These are phyloP conservation scores for Saccharomyces hybrid DNA, from an alignment of 1,139 yeast genomes.

Conservation along the genomic window DNA sequence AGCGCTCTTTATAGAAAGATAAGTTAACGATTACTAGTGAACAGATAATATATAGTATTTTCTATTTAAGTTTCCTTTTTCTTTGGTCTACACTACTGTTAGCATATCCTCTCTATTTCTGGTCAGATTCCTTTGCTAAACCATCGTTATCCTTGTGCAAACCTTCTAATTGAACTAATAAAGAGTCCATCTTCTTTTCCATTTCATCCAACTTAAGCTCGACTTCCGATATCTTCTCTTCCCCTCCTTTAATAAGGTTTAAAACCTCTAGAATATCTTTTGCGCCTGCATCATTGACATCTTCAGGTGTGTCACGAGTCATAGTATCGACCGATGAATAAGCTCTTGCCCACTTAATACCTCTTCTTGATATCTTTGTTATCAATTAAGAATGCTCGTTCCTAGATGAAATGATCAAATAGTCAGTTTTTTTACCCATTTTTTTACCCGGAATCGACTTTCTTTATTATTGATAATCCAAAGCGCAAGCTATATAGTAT, in stretches of 20 bases:
- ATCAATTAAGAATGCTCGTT: background rate
- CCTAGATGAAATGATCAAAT: background rate
- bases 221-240: conserved; percentile 45
- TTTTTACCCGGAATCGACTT: background rate
- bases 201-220: conserved; percentile 50
- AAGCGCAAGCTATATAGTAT: too few species aligned
- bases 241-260: conserved; percentile 48
- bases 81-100: background rate
- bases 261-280: conserved; percentile 16
- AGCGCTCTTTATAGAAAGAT: conserved; percentile 35
- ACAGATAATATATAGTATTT: background rate
- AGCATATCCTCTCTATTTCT: background rate
- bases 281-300: conserved; percentile 3
- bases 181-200: conserved; percentile 44
- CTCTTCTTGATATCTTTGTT: background rate
- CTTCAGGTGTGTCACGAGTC: background rate
- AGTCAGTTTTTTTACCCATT: background rate
- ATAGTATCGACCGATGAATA: background rate
- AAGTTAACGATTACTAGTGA: background rate
- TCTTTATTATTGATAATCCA: too few species aligned
- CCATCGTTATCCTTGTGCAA: conserved; percentile 4
- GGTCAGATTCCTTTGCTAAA: conserved; percentile 2
- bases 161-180: conserved; percentile 15
- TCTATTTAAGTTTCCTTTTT: background rate
- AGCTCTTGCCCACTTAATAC: background rate